phyloP scores from a whole-genome alignment of 164 flowering plant genomes.

The Hamamelis virginiana region DNA sequence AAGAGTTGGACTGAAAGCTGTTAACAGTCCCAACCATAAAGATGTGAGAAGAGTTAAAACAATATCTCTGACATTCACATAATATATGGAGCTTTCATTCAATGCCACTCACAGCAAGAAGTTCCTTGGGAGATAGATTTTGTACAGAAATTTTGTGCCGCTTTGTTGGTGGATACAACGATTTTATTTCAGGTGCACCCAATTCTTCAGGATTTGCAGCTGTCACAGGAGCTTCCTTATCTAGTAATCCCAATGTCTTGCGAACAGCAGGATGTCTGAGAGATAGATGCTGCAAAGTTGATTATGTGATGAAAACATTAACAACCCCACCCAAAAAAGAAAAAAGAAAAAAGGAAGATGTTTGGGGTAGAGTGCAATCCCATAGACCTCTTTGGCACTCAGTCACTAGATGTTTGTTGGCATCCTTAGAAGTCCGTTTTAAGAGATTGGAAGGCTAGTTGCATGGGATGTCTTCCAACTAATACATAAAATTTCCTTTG shows the following conservation, averaged over 20 bases:
- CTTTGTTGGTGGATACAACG: conserved; percentile 19
- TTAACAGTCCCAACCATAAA: conserved; percentile 14
- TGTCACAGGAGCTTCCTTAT: conserved; percentile 20
- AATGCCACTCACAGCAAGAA: conserved; percentile 60
- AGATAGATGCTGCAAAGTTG: conserved; percentile 58
- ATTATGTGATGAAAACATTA: not conserved
- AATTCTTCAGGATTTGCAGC: conserved; percentile 20
- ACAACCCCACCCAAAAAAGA: too few species aligned
- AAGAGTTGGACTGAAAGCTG: conserved; percentile 64
- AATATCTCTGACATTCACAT: not conserved
- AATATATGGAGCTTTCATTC: not conserved
- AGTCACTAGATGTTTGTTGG: too few species aligned
- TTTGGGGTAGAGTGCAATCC: too few species aligned
- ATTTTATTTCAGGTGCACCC: conserved; percentile 12
- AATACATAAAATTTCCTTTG: too few species aligned
- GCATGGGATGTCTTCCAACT: too few species aligned
- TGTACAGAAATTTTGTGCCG: conserved; percentile 28
- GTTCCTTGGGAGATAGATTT: conserved; percentile 46
- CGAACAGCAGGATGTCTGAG: conserved; percentile 57
- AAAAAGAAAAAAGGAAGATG: too few species aligned
- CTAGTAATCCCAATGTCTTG: conserved; percentile 55
- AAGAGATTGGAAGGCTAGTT: too few species aligned
- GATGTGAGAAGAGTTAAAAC: conserved; percentile 3
- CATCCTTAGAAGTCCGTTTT: too few species aligned
- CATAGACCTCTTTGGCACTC: too few species aligned